Base-by-base conservation (phyloP, 2,329 filamentous ascomycete species). In the Pseudopyricularia javanii region DNA sequence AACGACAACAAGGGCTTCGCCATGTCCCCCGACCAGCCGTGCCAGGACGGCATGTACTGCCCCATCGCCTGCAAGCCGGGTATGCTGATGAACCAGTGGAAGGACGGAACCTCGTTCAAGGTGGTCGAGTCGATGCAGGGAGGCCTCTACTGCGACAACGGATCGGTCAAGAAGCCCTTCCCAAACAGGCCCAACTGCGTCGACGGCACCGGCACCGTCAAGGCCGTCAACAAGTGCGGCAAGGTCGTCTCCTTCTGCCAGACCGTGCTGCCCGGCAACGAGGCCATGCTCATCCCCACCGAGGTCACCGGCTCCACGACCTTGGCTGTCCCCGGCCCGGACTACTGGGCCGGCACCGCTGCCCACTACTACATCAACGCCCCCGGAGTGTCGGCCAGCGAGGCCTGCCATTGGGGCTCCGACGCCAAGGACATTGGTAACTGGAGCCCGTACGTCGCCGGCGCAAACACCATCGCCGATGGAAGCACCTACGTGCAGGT, bases 221-320 rank as follows among this genome's bases (percentile, higher is more conserved):
- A 74, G 54, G 86, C 77, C 34, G 72, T 81, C 56, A 91, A 89
- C 71, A 82, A 83, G 59, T 79, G 76, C 56, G 75, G 78, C 47
- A 69, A 72, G 34, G 62, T 74, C 14, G 76, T 89, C 53, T 80
- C 86, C 3, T 88, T 86, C 68, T 91, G 86, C 67, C 86, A 91
- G 68, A 91, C 86, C 4, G 83, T 89, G 14, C 68, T 90, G 56
- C 86, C 86, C 17, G 86, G 86, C 50, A 85, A 88, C 61, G 86
- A 91, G 70, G 83, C 83, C 56, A 91, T 91, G 86, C 73, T 90
- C 59, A 90, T 90, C 60, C 85, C 86, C 15, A 91, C 85, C n/a
- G 67, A 82, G 56, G 82, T 90, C 48, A 62, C 72, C 22, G 69
- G 72, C 56, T 66, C 65, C 9, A 71, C 73, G n/a, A 76, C 74